phyloP scores from a whole-genome alignment of 164 flowering plant species.

The Liquidambar formosana region DNA sequence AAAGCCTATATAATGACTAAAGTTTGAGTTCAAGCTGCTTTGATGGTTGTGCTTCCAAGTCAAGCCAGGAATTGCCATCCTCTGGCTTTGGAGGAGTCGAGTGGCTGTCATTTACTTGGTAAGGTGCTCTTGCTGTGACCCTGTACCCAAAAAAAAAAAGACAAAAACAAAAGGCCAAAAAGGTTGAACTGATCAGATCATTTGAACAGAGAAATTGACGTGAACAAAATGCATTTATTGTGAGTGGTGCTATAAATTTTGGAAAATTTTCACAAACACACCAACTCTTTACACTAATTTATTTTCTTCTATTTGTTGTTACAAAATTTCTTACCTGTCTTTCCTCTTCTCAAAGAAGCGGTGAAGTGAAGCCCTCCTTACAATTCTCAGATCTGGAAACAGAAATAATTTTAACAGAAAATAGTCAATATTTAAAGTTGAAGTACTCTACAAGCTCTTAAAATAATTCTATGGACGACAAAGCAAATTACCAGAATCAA shows the following conservation, averaged over 20 bases:
- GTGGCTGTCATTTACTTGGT: constrained; percentile 30
- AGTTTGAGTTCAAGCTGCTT: constrained; percentile 29
- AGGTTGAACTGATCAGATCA: neutral
- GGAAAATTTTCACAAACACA: neutral
- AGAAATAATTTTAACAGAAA: neutral
- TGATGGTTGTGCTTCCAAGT: constrained; percentile 17
- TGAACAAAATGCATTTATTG: neutral
- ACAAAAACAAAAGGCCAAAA: neutral
- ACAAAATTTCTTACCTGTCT: constrained; percentile 45
- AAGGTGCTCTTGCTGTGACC: constrained; percentile 41
- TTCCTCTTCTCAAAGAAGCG: constrained; percentile 55
- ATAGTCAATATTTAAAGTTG: neutral
- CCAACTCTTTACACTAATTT: no score
- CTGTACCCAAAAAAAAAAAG: constrained; percentile 33
- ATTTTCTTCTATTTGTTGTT: no score
- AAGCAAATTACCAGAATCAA: constrained; percentile 17
- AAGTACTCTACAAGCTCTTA: no score
- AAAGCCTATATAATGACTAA: neutral
- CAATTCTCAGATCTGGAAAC: constrained; percentile 34
- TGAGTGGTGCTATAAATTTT: no score
- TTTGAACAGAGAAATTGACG: neutral
- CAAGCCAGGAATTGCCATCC: neutral
- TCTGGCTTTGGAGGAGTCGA: constrained; percentile 21
- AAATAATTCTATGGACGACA: neutral
- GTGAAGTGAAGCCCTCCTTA: constrained; percentile 50